Evolutionary conservation across 1,284 basidiomycete genomes (phyloP).

Genomic region (Porphyrellus sp.): DNA sequence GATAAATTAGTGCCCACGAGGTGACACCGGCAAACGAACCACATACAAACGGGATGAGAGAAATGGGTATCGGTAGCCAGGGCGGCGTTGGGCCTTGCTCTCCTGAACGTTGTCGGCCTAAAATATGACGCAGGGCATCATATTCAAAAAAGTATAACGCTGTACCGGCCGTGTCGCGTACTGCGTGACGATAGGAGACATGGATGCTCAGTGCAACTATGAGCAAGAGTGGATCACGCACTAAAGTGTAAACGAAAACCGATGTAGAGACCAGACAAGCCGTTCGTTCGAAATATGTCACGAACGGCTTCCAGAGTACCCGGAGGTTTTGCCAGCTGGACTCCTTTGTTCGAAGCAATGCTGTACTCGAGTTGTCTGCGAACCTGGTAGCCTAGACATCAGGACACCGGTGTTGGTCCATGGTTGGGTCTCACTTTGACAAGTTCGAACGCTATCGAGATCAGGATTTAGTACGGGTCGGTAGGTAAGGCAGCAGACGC

Average conservation of each 20-base stretch:
- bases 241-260: slow-evolving; percentile 80
- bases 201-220: neutral
- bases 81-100: slow-evolving; percentile 72
- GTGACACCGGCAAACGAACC: slow-evolving; percentile 81
- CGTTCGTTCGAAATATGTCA: slow-evolving; percentile 65
- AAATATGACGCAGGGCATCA: slow-evolving; percentile 75
- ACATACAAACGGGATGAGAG: slow-evolving; percentile 81
- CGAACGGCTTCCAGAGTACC: slow-evolving; percentile 69
- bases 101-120: slow-evolving; percentile 67
- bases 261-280: slow-evolving; percentile 75
- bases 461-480: slow-evolving; percentile 7
- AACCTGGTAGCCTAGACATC: slow-evolving; percentile 47
- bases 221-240: slow-evolving; percentile 36
- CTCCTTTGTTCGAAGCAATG: slow-evolving; percentile 78
- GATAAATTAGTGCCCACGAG: slow-evolving; percentile 83
- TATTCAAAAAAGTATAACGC: slow-evolving; percentile 87
- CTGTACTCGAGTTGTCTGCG: slow-evolving; percentile 92
- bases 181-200: slow-evolving; percentile 38
- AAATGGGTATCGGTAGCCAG: slow-evolving; percentile 75
- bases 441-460: slow-evolving; percentile 78
- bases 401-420: slow-evolving; percentile 5
- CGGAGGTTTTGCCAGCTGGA: slow-evolving; percentile 65
- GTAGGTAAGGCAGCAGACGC: slow-evolving; percentile 38
- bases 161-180: slow-evolving; percentile 79
- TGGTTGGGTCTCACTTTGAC: slow-evolving; percentile 70